Conservation (phyloP, 768 basidiomycete species). For the Tricholoma saponaceum region DNA sequence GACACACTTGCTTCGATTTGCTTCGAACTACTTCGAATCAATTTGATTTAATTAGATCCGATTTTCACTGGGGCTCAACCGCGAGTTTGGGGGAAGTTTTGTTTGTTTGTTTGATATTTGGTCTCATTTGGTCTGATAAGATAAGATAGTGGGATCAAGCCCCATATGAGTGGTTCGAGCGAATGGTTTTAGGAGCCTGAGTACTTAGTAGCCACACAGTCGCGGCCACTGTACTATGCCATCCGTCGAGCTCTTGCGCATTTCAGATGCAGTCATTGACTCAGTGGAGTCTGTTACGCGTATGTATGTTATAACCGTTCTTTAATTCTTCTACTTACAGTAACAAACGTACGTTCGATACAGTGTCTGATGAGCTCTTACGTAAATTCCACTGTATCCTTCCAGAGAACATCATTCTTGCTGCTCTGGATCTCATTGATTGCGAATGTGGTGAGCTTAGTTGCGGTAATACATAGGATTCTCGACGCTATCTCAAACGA, state of each 20-base stretch:
- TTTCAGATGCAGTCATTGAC: conserved; percentile 25
- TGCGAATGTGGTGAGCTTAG: conserved; percentile 51
- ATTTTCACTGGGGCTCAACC: too few relatives aligned
- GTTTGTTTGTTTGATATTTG: too few relatives aligned
- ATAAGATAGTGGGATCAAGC: too few relatives aligned
- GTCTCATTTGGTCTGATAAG: too few relatives aligned
- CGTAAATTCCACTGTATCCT: conserved; percentile 53
- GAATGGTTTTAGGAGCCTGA: too few relatives aligned
- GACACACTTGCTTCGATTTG: too few relatives aligned
- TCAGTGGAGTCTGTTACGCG: conserved; percentile 29
- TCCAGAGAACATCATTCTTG: conserved; percentile 58
- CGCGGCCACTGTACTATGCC: too few relatives aligned
- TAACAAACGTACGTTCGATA: background rate
- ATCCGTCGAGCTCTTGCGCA: conserved; percentile 17
- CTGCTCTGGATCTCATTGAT: conserved; percentile 78
- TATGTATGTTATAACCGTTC: conserved; percentile 24
- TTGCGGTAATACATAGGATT: background rate
- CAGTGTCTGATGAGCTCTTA: conserved; percentile 51
- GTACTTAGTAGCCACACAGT: too few relatives aligned
- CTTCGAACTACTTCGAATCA: too few relatives aligned
- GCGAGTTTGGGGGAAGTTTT: too few relatives aligned
- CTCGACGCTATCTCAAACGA: background rate
- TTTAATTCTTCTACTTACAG: background rate
- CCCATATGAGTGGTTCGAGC: too few relatives aligned
- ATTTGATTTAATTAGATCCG: too few relatives aligned